These are phyloP conservation scores for Suhomyces guaymorum DNA, from an alignment of 1,139 yeast species.

Conservation along the genomic window DNA sequence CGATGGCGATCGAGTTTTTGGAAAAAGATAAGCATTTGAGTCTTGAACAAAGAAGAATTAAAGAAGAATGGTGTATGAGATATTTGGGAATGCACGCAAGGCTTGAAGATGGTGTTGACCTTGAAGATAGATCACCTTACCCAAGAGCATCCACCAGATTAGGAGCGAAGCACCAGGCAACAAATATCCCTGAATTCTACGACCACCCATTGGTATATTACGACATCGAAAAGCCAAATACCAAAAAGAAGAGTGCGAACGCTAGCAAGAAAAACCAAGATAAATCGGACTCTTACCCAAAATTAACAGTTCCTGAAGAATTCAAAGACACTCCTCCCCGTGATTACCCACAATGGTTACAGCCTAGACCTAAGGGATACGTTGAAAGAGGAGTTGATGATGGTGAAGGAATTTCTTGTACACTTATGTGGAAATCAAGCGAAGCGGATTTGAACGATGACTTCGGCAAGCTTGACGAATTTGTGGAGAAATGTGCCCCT, in stretches of 20 bases:
- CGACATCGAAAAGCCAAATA: conserved; percentile 37
- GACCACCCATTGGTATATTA: conserved; percentile 71
- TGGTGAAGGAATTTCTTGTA: conserved; percentile 53
- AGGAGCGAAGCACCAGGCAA: conserved; percentile 75
- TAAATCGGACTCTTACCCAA: conserved; percentile 21
- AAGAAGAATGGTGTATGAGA: conserved; percentile 79
- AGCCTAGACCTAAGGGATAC: conserved; percentile 76
- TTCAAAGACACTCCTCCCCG: conserved; percentile 40
- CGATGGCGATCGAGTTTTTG: conserved; percentile 56
- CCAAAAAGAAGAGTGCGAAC: conserved; percentile 19
- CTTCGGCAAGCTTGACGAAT: conserved; percentile 49
- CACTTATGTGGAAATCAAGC: conserved; percentile 65
- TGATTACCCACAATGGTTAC: conserved; percentile 73
- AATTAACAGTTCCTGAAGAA: conserved; percentile 50
- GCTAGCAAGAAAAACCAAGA: conserved; percentile 12
- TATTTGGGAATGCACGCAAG: conserved; percentile 78
- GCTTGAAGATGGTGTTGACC: conserved; percentile 75
- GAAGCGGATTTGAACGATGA: conserved; percentile 33
- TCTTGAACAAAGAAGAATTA: conserved; percentile 47
- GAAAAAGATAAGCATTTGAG: conserved; percentile 44
- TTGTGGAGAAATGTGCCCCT: conserved; percentile 54
- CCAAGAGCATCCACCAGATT: conserved; percentile 80
- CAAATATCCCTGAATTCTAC: conserved; percentile 64
- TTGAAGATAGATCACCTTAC: conserved; percentile 73
- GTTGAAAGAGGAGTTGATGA: conserved; percentile 83